Evolutionary conservation across 169 alveolate species (phyloP).

Genomic region (Plasmodium billcollinsi): DNA sequence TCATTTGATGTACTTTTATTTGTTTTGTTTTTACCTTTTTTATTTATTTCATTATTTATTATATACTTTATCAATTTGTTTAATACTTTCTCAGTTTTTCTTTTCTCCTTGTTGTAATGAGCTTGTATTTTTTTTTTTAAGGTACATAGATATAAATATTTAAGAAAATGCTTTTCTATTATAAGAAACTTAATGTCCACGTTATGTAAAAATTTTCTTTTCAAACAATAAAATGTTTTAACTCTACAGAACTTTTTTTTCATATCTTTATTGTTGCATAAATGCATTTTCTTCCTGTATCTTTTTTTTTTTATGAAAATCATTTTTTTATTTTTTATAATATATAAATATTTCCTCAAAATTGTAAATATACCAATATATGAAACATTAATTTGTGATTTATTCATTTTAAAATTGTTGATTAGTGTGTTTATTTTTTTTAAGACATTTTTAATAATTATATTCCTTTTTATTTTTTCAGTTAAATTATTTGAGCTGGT

Average conservation of each 20-base stretch:
- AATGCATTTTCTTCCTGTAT: constrained; percentile 37
- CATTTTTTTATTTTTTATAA: constrained; percentile 29
- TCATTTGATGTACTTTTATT: background rate
- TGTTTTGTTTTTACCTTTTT: background rate
- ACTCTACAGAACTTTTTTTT: constrained; percentile 18
- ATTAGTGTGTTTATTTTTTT: constrained; percentile 4
- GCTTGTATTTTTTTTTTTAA: constrained; percentile 43
- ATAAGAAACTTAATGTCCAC: constrained; percentile 3
- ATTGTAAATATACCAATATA: constrained; percentile 44
- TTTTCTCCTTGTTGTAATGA: constrained; percentile 17
- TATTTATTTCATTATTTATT: constrained; percentile 2
- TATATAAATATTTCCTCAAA: constrained; percentile 37
- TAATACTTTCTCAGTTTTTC: background rate
- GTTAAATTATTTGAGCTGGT: background rate
- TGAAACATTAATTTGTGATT: constrained; percentile 13
- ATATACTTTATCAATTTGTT: constrained; percentile 9
- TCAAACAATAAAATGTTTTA: constrained; percentile 15
- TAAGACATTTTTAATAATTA: background rate
- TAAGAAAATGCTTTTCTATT: constrained; percentile 22
- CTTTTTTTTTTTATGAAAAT: constrained; percentile 36
- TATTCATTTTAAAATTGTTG: constrained; percentile 18
- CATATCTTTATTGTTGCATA: constrained; percentile 13
- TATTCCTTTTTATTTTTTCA: background rate
- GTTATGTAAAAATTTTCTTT: constrained; percentile 2
- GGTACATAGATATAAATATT: constrained; percentile 25